These are phyloP conservation scores for Chaetomium cochliodes DNA, from an alignment of 495 filamentous ascomycete species.

Conservation along the genomic window DNA sequence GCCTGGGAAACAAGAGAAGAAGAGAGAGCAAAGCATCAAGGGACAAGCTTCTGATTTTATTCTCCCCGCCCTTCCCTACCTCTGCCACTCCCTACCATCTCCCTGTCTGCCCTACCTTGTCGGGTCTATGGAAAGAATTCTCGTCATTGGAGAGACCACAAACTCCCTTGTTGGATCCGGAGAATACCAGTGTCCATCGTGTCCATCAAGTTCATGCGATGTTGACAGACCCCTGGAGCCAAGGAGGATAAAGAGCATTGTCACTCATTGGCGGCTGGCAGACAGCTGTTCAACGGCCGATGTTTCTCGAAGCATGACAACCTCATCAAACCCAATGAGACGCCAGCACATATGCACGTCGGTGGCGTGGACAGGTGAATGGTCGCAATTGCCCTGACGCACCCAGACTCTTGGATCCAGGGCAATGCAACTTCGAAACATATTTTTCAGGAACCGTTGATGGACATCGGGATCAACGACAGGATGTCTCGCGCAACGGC, in stretches of 20 bases:
- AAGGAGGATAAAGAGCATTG: neutral
- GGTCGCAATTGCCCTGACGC: slow-evolving; percentile 4
- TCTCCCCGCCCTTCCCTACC: neutral
- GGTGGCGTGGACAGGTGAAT: neutral
- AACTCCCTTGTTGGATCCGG: slow-evolving; percentile 3
- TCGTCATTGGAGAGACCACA: neutral
- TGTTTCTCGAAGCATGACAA: slow-evolving; percentile 18
- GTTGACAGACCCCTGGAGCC: slow-evolving; percentile 11
- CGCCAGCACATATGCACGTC: slow-evolving; percentile 17
- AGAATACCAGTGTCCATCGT: slow-evolving; percentile 2
- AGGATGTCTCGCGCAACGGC: neutral
- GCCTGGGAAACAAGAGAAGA: neutral
- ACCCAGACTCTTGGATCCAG: neutral
- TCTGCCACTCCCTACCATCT: neutral
- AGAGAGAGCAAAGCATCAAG: neutral
- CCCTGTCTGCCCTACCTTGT: neutral
- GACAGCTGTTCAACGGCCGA: neutral
- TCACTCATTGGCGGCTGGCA: slow-evolving; percentile 6
- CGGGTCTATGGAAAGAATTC: neutral
- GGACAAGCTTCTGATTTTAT: slow-evolving; percentile 7
- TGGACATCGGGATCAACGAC: neutral
- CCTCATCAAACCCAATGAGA: slow-evolving; percentile 24
- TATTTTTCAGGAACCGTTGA: slow-evolving; percentile 7
- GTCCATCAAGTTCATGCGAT: slow-evolving; percentile 24
- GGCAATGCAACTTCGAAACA: neutral